phyloP scores from a whole-genome alignment of 345 rosid genomes.

The Populus simonii region DNA sequence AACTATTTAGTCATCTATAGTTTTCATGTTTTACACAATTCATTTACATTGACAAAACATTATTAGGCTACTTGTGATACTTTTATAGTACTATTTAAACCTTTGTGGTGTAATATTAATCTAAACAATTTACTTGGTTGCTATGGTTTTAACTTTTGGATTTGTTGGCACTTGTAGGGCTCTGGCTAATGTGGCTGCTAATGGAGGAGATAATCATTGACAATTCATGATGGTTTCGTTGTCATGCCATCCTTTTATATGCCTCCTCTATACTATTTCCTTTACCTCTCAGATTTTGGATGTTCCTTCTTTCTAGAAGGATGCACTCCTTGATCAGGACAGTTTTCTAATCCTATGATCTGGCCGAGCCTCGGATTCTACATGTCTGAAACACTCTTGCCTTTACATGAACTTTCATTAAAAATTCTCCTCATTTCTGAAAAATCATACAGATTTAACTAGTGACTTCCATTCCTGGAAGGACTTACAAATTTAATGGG shows the following conservation, averaged over 20 bases:
- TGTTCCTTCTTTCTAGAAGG: constrained; percentile 21
- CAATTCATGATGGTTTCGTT: constrained; percentile 8
- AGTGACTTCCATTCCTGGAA: constrained; percentile 29
- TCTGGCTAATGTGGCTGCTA: constrained; percentile 35
- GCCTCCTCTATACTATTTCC: constrained; percentile 9
- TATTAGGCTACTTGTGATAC: background rate
- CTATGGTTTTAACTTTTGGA: constrained; percentile 14
- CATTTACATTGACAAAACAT: background rate
- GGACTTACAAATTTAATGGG: constrained; percentile 31
- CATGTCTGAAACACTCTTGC: constrained; percentile 7
- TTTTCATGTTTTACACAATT: background rate
- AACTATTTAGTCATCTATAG: background rate
- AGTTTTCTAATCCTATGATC: constrained; percentile 12
- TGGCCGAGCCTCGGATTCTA: constrained; percentile 1
- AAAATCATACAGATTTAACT: constrained; percentile 30
- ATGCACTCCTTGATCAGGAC: constrained; percentile 25
- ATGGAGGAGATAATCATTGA: constrained; percentile 50
- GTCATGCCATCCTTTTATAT: constrained; percentile 8
- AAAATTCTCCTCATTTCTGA: constrained; percentile 21
- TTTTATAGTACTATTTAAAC: background rate
- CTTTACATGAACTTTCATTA: constrained; percentile 8
- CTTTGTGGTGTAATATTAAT: background rate
- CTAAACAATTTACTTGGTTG: background rate
- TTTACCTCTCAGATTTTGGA: constrained; percentile 27
- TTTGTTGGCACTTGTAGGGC: constrained; percentile 45